Evolutionary conservation across 2,329 filamentous ascomycete genomes (phyloP), one percentile per base, ranked within the genome.

Genomic region (Trichoderma arundinaceum): DNA sequence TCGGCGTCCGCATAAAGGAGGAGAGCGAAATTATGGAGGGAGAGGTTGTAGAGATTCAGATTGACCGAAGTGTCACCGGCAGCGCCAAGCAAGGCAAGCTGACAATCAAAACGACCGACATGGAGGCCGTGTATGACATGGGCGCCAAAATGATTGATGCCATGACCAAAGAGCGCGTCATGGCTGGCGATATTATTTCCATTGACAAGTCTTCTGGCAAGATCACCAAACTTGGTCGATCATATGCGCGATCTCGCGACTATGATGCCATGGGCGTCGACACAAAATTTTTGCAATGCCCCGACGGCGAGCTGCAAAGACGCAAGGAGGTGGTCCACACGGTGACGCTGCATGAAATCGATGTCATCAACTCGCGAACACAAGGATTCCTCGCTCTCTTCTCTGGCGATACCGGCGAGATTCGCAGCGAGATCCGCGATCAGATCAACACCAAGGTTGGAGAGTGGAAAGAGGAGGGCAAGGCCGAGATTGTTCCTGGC

Each of bases 111-210:
- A 99, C 95, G 10, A 98, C 94, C 66, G 95, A 99, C 78, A 99
- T 99, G 95, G 95, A 99, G 80, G 97, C 95, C 12, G 92, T 99
- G 71, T 99, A 98, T 81, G 95, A 99, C 75, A 97, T 99, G 94
- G 95, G 95, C 70, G 94, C 91, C 71, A 98, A 98, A 82, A 98
- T 99, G 95, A 99, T 99, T 71, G 95, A 99, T 76, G 93, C 93
- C 70, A 97, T 99, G 93, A 97, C 94, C 71, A 98, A 98, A 81
- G 95, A 99, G 83, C 94, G 96, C 74, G 92, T 99, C 70, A 97
- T 98, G 90, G 95, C 95, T 4, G 95, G 95, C 72, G 95, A 99
- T 77, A 95, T 99, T 71, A 96, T 99, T 74, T 96, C 92, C 65
- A 98, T 99, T 72, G 95, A 99, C 83, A 99, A 99, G 82, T 94